phyloP scores from a whole-genome alignment of 495 filamentous ascomycete species.

The Annulohypoxylon nitens region DNA sequence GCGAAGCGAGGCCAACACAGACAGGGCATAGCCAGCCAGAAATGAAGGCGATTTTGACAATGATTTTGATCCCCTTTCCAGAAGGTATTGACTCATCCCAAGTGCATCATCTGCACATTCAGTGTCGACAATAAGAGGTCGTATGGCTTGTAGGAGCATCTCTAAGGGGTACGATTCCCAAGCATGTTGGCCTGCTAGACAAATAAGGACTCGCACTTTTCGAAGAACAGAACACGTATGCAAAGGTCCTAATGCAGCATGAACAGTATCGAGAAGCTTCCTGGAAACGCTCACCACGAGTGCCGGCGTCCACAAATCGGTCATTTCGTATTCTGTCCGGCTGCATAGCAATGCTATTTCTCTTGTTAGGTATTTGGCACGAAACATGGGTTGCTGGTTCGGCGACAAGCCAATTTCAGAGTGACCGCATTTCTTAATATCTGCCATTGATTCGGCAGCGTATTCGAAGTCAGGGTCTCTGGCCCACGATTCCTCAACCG shows the following conservation, averaged over 20 bases:
- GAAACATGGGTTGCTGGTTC: constrained; percentile 89
- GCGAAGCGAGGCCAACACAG: constrained; percentile 78
- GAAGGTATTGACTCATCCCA: constrained; percentile 86
- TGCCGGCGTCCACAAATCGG: constrained; percentile 80
- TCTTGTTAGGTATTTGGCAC: constrained; percentile 76
- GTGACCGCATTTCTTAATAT: constrained; percentile 74
- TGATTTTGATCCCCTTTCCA: constrained; percentile 75
- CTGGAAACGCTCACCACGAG: constrained; percentile 81
- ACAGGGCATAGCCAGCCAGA: constrained; percentile 80
- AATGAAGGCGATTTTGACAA: constrained; percentile 76
- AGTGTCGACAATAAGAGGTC: constrained; percentile 80
- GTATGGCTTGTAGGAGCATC: constrained; percentile 86
- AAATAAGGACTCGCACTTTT: constrained; percentile 85
- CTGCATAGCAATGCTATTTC: constrained; percentile 82
- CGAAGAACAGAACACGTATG: constrained; percentile 88
- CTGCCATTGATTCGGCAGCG: constrained; percentile 71
- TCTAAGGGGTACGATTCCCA: constrained; percentile 87
- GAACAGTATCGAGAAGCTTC: constrained; percentile 80
- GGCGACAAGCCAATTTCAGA: constrained; percentile 72
- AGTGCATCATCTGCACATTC: constrained; percentile 94
- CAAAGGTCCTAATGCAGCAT: constrained; percentile 88
- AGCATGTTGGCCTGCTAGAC: constrained; percentile 77
- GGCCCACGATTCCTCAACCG: constrained; percentile 76
- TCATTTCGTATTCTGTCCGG: constrained; percentile 72
- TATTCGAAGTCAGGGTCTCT: constrained; percentile 70